Base-by-base conservation (phyloP, 1,139 yeast genomes). In the Hemisphaericaspora xylanilytica region DNA sequence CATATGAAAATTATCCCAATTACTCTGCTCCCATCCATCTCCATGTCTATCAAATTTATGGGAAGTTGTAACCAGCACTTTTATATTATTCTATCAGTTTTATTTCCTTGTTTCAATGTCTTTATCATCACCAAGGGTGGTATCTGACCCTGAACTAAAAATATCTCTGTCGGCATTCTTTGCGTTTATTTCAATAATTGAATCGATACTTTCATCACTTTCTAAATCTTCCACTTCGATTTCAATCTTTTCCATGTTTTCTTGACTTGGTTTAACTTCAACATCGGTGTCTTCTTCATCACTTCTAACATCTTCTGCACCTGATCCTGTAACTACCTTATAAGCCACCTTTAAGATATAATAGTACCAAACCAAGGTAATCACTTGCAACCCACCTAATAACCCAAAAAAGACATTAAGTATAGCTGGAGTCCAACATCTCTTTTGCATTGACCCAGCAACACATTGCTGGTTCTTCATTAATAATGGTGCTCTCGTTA, bases 241-340 rank as follows among this genome's bases (percentile, higher is more conserved):
- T 12, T 37, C 41, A 11, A 25, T 22, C 9, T 35, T 38, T 30
- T 33, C 35, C 4, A 39, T 40, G 2, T 32, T 36, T 28, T 37
- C 34, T 13, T 22, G n/a, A n/a, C 38, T 27, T 12, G n/a, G 5
- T 3, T 5, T 25, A 16, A 43, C 54, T 35, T 63, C 72, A 5
- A 48, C 56, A 22, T 61, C 69, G 17, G 64, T 58, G 35, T 65
- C 71, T 35, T 63, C 69, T 38, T 78, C 85, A 48, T 78, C 86
- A 53, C 87, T 90, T 57, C 95, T 80, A 49, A 95, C 83, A 43
- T 84, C 85, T 58, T 89, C 96, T 37, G 88, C 94, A 26, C 81
- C 79, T 15, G 66, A 70, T 4, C 97, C 97, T 6, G 73, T 68
- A 25, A 87, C 48, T 17, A 88, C 94, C 53, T 73, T 80, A 43